Conservation (phyloP, 2,329 filamentous ascomycete species). For the Microdochium paspali region DNA sequence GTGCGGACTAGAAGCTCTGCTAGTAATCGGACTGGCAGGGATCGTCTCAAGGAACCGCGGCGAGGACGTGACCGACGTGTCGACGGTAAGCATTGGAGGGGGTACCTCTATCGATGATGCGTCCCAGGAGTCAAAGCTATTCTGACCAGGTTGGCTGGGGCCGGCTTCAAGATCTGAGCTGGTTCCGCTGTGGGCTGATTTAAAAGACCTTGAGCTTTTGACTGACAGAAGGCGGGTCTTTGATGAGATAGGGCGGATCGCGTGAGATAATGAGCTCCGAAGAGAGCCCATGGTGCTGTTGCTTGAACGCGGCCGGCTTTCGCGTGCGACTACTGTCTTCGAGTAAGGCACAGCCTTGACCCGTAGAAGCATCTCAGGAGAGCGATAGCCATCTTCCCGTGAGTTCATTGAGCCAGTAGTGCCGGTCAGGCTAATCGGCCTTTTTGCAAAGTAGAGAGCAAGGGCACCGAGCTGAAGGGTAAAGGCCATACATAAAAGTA, state of each 20-base stretch:
- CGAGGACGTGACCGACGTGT: slow-evolving; percentile 30
- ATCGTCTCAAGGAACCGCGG: slow-evolving; percentile 60
- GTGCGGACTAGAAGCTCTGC: slow-evolving; percentile 33
- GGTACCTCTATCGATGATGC: slow-evolving; percentile 52
- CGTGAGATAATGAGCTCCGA: slow-evolving; percentile 36
- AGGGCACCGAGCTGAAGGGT: slow-evolving; percentile 38
- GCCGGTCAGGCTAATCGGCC: slow-evolving; percentile 15
- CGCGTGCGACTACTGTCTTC: slow-evolving; percentile 26
- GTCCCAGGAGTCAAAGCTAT: slow-evolving; percentile 69
- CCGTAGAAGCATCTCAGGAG: slow-evolving; percentile 17
- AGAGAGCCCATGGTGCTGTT: slow-evolving; percentile 37
- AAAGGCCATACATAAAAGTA: slow-evolving; percentile 35
- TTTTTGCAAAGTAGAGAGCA: slow-evolving; percentile 30
- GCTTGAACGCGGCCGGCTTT: slow-evolving; percentile 29
- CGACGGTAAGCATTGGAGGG: slow-evolving; percentile 25
- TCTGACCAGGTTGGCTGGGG: slow-evolving; percentile 31
- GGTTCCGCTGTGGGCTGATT: not conserved
- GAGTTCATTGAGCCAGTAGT: slow-evolving; percentile 17
- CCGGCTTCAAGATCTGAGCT: not conserved
- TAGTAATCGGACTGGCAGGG: slow-evolving; percentile 54
- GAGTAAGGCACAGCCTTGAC: slow-evolving; percentile 46
- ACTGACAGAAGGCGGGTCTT: slow-evolving; percentile 42
- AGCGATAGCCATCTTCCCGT: slow-evolving; percentile 20
- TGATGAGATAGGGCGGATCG: slow-evolving; percentile 46
- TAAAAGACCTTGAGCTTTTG: slow-evolving; percentile 20